Percentiles rank a stretch among this genome's conserved stretches.
Evolutionary conservation across 2,329 filamentous ascomycete species (phyloP).

Genomic region (Neurospora crassa): DNA sequence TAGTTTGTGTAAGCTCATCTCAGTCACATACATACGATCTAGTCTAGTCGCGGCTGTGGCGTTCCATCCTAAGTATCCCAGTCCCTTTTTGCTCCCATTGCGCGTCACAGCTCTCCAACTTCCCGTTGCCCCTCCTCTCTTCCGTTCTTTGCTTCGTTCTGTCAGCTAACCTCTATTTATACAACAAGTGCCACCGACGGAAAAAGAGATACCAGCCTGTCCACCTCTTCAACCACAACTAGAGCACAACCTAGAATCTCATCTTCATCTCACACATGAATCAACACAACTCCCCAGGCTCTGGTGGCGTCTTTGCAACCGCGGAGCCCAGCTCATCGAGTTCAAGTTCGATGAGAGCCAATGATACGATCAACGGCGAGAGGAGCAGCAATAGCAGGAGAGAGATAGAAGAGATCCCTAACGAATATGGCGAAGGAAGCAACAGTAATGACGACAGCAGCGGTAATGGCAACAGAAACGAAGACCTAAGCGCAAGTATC

Average conservation of each 20-base stretch:
- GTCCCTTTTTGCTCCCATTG: neutral
- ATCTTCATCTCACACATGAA: neutral
- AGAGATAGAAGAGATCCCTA: neutral
- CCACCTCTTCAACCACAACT: neutral
- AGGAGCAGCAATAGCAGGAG: slow-evolving; percentile 2
- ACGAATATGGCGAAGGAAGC: neutral
- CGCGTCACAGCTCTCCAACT: neutral
- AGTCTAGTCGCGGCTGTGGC: neutral
- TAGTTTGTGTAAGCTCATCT: neutral
- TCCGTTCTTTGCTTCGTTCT: neutral
- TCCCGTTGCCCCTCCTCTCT: neutral
- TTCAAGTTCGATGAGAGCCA: neutral
- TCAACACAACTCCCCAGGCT: neutral
- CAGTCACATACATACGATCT: neutral
- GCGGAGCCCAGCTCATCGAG: neutral
- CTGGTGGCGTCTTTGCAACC: neutral
- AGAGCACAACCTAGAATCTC: neutral
- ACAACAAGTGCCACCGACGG: neutral
- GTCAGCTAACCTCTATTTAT: neutral
- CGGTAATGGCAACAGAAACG: neutral
- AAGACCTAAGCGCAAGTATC: neutral
- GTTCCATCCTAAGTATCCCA: neutral
- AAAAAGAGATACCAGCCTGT: neutral
- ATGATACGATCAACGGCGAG: slow-evolving; percentile 3
- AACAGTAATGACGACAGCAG: neutral